These are phyloP conservation scores for Colletotrichum karsti DNA, from an alignment of 2,329 filamentous ascomycete species.

Conservation along the genomic window DNA sequence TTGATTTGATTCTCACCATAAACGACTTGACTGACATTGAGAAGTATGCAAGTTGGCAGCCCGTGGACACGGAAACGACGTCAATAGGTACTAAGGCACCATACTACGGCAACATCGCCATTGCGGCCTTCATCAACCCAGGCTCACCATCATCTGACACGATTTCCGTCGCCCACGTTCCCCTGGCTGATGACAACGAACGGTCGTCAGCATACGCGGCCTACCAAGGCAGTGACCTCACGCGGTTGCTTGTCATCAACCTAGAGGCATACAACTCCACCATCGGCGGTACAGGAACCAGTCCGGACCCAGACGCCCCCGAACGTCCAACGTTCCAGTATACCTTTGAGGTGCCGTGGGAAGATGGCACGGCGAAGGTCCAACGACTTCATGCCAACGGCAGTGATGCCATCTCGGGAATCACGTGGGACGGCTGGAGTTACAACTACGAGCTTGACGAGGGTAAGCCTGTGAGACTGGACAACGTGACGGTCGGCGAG, in stretches of 20 bases:
- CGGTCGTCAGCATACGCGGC: slow-evolving; percentile 64
- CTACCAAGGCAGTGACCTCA: slow-evolving; percentile 54
- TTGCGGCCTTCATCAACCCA: slow-evolving; percentile 63
- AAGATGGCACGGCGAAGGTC: slow-evolving; percentile 40
- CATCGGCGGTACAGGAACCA: slow-evolving; percentile 43
- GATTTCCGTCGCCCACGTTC: slow-evolving; percentile 58
- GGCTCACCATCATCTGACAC: slow-evolving; percentile 42
- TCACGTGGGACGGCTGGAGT: slow-evolving; percentile 69
- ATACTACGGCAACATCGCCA: slow-evolving; percentile 70
- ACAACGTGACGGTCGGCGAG: slow-evolving; percentile 64
- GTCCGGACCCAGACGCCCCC: slow-evolving; percentile 38
- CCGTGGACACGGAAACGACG: slow-evolving; percentile 57
- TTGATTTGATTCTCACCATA: not conserved
- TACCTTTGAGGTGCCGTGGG: slow-evolving; percentile 46
- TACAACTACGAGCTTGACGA: slow-evolving; percentile 67
- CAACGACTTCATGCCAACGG: slow-evolving; percentile 67
- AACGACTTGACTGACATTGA: not conserved
- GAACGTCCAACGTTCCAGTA: slow-evolving; percentile 44
- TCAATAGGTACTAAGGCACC: slow-evolving; percentile 67
- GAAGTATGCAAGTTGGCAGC: slow-evolving; percentile 68
- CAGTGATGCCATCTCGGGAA: slow-evolving; percentile 68
- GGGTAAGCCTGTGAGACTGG: slow-evolving; percentile 60
- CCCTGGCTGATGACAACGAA: slow-evolving; percentile 40
- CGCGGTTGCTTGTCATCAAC: slow-evolving; percentile 64
- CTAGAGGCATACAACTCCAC: slow-evolving; percentile 68